A percentile compares a stretch with the other conserved stretches of the same genome.
Evolutionary conservation across 371 early-diverging fungal genomes (phyloP).

Genomic region (Nematocida parisii): DNA sequence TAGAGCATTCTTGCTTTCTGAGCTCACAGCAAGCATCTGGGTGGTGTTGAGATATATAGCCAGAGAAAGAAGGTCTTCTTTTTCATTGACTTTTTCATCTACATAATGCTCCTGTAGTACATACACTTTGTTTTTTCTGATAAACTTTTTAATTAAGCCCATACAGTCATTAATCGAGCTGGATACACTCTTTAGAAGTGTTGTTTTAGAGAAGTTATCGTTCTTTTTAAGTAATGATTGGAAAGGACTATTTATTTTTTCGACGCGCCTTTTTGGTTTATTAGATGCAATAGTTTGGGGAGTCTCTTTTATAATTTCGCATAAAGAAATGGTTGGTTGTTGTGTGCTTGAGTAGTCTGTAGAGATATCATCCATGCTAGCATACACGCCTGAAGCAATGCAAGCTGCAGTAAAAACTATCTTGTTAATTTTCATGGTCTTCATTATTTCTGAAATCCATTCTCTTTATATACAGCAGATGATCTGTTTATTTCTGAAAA

Average conservation of each 20-base stretch:
- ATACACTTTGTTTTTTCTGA: not conserved
- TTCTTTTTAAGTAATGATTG: no score
- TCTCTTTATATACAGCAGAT: slow-evolving; percentile 10
- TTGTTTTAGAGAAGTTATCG: no score
- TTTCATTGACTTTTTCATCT: not conserved
- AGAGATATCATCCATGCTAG: not conserved
- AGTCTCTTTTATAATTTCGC: no score
- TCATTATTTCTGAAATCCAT: not conserved
- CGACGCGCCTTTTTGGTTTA: no score
- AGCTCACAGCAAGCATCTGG: not conserved
- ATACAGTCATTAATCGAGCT: not conserved
- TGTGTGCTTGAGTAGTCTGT: no score
- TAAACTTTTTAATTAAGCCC: not conserved
- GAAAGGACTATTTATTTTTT: no score
- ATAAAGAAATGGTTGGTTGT: no score
- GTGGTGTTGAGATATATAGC: not conserved
- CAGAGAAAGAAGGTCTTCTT: not conserved
- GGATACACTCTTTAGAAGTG: not conserved
- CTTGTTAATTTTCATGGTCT: not conserved
- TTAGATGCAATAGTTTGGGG: no score
- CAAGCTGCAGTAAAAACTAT: not conserved
- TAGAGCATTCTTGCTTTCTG: not conserved
- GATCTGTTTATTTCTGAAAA: slow-evolving; percentile 16
- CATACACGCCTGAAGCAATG: not conserved
- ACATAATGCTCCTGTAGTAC: not conserved